A percentile compares a stretch with the other conserved stretches of the same genome.
Conservation (phyloP, 306 rosid species). For the Dryas octopetala region DNA sequence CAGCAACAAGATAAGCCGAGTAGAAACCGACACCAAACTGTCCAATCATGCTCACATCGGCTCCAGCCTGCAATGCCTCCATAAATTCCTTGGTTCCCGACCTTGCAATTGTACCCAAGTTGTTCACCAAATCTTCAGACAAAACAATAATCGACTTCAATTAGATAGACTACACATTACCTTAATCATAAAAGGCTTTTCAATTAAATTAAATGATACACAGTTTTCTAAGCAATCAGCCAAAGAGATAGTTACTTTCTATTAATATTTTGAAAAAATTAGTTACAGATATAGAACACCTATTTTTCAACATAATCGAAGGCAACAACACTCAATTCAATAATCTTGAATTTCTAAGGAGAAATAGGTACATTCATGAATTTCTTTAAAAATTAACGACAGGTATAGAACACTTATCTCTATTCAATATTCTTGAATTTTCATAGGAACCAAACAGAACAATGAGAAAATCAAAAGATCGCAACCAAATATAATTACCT, state of each 20-base stretch:
- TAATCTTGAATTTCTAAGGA: no score
- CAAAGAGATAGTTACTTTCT: no score
- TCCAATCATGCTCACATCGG: slow-evolving; percentile 78
- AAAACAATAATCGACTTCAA: background rate
- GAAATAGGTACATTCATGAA: no score
- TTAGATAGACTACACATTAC: no score
- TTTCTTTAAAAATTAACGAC: no score
- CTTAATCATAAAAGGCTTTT: background rate
- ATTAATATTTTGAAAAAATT: no score
- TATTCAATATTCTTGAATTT: background rate
- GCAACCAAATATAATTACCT: slow-evolving; percentile 19
- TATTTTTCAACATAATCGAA: no score
- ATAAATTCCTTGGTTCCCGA: slow-evolving; percentile 74
- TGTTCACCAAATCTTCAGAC: slow-evolving; percentile 65
- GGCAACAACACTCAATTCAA: no score
- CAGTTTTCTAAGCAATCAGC: no score
- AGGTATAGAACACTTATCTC: background rate
- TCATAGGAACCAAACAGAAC: background rate
- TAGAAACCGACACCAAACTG: slow-evolving; percentile 77
- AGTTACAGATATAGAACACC: background rate
- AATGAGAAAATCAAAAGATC: background rate
- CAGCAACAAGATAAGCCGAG: slow-evolving; percentile 63
- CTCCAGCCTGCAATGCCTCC: slow-evolving; percentile 77
- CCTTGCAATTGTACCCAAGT: slow-evolving; percentile 72
- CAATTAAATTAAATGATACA: no score